phyloP scores from a whole-genome alignment of 805 yeast species.

The Metschnikowia picachoensis region DNA sequence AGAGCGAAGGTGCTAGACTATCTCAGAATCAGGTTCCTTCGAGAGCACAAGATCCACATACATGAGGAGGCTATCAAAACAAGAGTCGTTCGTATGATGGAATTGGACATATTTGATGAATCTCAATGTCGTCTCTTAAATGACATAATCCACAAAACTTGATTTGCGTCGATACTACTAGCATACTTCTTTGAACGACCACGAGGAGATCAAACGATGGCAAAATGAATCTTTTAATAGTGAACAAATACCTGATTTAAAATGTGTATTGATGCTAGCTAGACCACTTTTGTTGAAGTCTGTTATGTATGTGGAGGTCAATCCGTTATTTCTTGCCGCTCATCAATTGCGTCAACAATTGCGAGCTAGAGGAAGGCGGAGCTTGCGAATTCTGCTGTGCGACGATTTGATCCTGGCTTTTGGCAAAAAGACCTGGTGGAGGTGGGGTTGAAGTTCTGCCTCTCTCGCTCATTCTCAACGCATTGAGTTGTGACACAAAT shows the following conservation, averaged over 20 bases:
- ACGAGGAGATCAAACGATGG: too few species aligned
- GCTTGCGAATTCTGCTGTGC: conserved; percentile 9
- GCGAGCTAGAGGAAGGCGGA: conserved; percentile 59
- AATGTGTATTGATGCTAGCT: background rate
- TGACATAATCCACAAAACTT: conserved; percentile 1
- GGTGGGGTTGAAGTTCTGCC: conserved; percentile 54
- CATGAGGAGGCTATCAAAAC: conserved; percentile 8
- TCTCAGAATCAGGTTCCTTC: conserved; percentile 9
- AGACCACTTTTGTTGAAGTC: background rate
- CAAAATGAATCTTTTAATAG: too few species aligned
- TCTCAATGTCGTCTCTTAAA: conserved; percentile 12
- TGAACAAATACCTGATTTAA: background rate
- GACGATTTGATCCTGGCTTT: conserved; percentile 12
- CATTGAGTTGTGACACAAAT: conserved; percentile 21
- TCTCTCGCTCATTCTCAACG: conserved; percentile 31
- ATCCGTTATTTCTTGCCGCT: conserved; percentile 56
- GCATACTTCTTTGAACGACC: too few species aligned
- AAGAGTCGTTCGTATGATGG: conserved; percentile 20
- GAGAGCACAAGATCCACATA: conserved; percentile 8
- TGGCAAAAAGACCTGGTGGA: conserved; percentile 64
- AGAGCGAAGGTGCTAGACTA: conserved; percentile 9
- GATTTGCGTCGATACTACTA: background rate
- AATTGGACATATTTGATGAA: conserved; percentile 17
- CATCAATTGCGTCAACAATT: conserved; percentile 78
- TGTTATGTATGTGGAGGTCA: too few species aligned